Evolutionary conservation across 805 yeast species (phyloP).

Genomic region (Lipomyces starkeyi): DNA sequence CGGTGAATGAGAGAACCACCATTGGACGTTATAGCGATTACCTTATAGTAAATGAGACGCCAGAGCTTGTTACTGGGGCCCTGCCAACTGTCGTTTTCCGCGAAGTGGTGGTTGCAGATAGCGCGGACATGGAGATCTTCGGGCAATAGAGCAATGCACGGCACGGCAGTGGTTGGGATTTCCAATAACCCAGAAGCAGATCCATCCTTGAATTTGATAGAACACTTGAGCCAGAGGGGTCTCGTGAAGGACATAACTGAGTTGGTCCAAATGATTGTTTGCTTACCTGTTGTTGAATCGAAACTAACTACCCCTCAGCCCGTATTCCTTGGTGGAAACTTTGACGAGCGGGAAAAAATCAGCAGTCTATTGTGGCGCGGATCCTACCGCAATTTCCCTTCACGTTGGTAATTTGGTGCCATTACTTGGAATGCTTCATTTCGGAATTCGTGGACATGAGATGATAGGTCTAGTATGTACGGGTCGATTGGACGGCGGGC

Average conservation of each 20-base stretch:
- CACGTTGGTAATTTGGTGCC: constrained; percentile 94
- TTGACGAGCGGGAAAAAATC: not conserved
- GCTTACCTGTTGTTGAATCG: not conserved
- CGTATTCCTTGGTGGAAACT: not conserved
- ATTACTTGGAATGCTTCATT: constrained; percentile 80
- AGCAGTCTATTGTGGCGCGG: constrained; percentile 89
- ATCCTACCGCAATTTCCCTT: constrained; percentile 88
- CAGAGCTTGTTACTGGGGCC: not conserved
- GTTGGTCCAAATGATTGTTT: constrained; percentile 2
- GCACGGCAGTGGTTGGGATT: not conserved
- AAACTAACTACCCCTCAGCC: not conserved
- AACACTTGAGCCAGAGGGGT: constrained; percentile 25
- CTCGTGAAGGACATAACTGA: constrained; percentile 25
- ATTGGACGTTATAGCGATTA: not conserved
- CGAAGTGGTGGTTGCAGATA: not conserved
- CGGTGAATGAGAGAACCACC: not conserved
- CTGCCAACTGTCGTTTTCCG: not conserved
- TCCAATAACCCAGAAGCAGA: constrained; percentile 9
- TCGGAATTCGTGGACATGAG: constrained; percentile 77
- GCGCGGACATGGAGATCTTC: not conserved
- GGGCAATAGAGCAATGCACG: not conserved
- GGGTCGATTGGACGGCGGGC: not conserved
- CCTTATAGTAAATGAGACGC: not conserved
- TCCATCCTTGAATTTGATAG: constrained; percentile 1
- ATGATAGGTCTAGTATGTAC: constrained; percentile 72